Conservation (phyloP, 352 stramenopile genomes). For the Phytophthora macrochlamydospora region DNA sequence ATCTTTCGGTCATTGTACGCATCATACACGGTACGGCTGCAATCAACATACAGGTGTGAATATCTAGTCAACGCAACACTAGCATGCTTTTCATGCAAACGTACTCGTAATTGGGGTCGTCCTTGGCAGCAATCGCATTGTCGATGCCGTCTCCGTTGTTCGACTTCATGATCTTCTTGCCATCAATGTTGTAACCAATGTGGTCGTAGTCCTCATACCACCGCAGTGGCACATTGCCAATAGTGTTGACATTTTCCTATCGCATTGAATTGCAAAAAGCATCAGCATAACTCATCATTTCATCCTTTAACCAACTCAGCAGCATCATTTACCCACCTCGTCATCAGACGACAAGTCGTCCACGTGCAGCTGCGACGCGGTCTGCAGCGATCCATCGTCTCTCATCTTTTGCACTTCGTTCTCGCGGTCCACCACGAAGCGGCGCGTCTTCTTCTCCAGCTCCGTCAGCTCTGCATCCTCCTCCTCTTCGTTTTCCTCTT, state of each 20-base stretch:
- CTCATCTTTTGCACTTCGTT: conserved; percentile 85
- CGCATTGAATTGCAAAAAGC: not conserved
- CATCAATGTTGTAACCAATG: conserved; percentile 98
- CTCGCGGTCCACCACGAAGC: conserved; percentile 73
- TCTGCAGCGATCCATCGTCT: conserved; percentile 80
- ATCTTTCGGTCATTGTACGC: conserved; percentile 98
- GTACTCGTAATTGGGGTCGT: conserved; percentile 94
- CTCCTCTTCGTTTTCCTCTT: conserved; percentile 55
- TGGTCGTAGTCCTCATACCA: conserved; percentile 99
- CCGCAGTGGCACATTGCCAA: conserved; percentile 98
- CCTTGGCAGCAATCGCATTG: conserved; percentile 80
- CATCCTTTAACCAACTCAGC: conserved; percentile 12
- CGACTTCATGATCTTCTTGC: conserved; percentile 95
- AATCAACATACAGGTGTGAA: conserved; percentile 3
- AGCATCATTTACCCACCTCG: conserved; percentile 48
- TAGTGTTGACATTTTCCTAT: conserved; percentile 95
- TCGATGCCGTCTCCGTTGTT: conserved; percentile 92
- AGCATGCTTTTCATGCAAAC: conserved; percentile 13
- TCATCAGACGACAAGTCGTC: conserved; percentile 99
- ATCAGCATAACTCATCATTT: not conserved
- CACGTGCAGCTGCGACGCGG: conserved; percentile 93
- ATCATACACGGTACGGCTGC: conserved; percentile 97
- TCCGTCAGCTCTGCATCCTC: conserved; percentile 76
- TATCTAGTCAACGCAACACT: conserved; percentile 11
- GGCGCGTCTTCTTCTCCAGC: conserved; percentile 83